Evolutionary conservation across 139 green algal species (phyloP).

Genomic region (Chlorella sp.): DNA sequence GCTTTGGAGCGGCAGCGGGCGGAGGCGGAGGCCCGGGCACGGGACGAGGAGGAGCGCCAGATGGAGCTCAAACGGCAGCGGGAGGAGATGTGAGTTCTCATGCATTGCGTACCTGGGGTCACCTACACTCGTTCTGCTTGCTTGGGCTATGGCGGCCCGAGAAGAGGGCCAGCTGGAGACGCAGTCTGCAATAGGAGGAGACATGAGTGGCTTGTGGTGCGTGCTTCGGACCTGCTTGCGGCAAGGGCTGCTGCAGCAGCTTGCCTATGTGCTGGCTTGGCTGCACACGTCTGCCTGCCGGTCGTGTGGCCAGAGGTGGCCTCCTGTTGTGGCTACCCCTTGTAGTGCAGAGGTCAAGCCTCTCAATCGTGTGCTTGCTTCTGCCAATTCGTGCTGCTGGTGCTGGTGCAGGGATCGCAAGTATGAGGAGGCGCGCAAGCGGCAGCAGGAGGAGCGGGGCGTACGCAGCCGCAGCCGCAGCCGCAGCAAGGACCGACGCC

Average conservation of each 20-base stretch:
- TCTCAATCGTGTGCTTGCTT: not conserved
- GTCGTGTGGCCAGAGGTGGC: too few species aligned
- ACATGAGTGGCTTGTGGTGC: too few species aligned
- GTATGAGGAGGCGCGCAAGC: not conserved
- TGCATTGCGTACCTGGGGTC: not conserved
- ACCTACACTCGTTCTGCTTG: not conserved
- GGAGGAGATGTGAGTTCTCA: not conserved
- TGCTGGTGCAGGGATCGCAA: too few species aligned
- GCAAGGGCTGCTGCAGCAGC: not conserved
- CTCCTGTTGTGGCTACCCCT: too few species aligned
- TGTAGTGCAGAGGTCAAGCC: too few species aligned
- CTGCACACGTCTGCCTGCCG: too few species aligned
- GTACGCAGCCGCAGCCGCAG: constrained; percentile 8
- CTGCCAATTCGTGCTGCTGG: too few species aligned
- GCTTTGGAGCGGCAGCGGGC: constrained; percentile 16
- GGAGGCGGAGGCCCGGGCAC: not conserved
- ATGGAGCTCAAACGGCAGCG: not conserved
- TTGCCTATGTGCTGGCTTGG: too few species aligned
- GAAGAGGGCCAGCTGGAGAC: too few species aligned
- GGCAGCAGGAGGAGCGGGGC: not conserved
- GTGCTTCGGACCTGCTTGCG: not conserved
- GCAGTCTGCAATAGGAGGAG: too few species aligned
- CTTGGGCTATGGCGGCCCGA: not conserved
- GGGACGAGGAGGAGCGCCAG: constrained; percentile 16
- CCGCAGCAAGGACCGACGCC: not conserved